These are phyloP conservation scores for Chiua virens DNA, from an alignment of 768 basidiomycete species.

Conservation along the genomic window DNA sequence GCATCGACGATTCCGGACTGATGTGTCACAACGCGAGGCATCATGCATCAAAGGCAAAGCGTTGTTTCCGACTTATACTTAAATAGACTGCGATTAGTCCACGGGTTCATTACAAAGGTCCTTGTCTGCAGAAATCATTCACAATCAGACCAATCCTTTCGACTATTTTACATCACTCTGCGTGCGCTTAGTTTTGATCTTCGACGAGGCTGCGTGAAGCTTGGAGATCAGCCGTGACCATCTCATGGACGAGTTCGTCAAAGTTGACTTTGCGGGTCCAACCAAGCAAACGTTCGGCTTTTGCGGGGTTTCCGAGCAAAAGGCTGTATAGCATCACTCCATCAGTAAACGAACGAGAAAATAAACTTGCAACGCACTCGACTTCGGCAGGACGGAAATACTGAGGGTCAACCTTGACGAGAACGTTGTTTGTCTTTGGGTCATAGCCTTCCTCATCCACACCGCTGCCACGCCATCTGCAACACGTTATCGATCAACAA, in stretches of 20 bases:
- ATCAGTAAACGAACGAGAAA: background rate
- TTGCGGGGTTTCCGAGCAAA: conserved; percentile 83
- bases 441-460: conserved; percentile 77
- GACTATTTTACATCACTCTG: background rate
- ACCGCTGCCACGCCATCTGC: conserved; percentile 75
- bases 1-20: no score
- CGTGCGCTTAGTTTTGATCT: conserved; percentile 69
- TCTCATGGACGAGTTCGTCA: conserved; percentile 83
- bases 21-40: background rate
- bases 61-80: background rate
- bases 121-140: background rate
- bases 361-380: conserved; percentile 59
- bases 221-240: conserved; percentile 83
- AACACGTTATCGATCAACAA: conserved; percentile 1
- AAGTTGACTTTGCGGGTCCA: conserved; percentile 91
- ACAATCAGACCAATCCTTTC: background rate
- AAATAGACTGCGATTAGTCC: conserved; percentile 2
- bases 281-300: conserved; percentile 84
- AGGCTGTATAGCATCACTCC: conserved; percentile 45
- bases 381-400: conserved; percentile 98
- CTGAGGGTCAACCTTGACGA: conserved; percentile 82
- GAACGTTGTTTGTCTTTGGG: conserved; percentile 59
- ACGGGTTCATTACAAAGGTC: conserved; percentile 4
- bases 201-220: conserved; percentile 74
- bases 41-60: background rate